Evolutionary conservation across 768 basidiomycete genomes (phyloP).

Genomic region (Hygrophoropsis aurantiaca): DNA sequence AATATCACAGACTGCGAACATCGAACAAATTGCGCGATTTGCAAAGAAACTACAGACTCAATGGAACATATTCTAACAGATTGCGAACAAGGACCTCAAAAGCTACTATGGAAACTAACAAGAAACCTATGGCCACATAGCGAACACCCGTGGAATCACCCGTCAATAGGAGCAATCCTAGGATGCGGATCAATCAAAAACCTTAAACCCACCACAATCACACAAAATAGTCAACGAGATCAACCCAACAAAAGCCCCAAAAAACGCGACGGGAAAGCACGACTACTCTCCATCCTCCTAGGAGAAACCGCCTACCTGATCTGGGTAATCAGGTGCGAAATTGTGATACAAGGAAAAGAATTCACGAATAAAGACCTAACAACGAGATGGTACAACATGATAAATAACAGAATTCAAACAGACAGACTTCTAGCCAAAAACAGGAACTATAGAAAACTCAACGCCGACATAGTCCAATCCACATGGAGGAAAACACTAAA

Average conservation of each 20-base stretch:
- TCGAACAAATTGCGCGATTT: constrained; percentile 11
- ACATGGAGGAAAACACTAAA: no score
- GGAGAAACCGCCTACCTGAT: constrained; percentile 29
- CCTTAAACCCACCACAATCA: no score
- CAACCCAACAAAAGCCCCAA: neutral
- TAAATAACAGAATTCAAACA: no score
- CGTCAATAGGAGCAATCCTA: constrained; percentile 15
- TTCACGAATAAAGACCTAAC: neutral
- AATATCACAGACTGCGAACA: constrained; percentile 11
- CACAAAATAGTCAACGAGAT: no score
- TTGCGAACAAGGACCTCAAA: constrained; percentile 22
- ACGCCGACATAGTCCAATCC: constrained; percentile 14
- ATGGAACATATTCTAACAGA: constrained; percentile 31
- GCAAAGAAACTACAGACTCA: constrained; percentile 16
- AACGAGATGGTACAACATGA: no score
- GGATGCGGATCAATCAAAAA: constrained; percentile 9
- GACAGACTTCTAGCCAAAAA: no score
- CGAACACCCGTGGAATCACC: constrained; percentile 6
- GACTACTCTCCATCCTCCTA: constrained; percentile 23
- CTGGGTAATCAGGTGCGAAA: constrained; percentile 27
- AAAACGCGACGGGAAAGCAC: neutral
- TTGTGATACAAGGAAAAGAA: constrained; percentile 12
- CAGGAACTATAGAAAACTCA: constrained; percentile 7
- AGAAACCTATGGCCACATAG: constrained; percentile 17
- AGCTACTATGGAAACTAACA: constrained; percentile 18